These are phyloP conservation scores for Porphyrellus cyaneotinctus DNA, from an alignment of 768 basidiomycete species.

Conservation along the genomic window DNA sequence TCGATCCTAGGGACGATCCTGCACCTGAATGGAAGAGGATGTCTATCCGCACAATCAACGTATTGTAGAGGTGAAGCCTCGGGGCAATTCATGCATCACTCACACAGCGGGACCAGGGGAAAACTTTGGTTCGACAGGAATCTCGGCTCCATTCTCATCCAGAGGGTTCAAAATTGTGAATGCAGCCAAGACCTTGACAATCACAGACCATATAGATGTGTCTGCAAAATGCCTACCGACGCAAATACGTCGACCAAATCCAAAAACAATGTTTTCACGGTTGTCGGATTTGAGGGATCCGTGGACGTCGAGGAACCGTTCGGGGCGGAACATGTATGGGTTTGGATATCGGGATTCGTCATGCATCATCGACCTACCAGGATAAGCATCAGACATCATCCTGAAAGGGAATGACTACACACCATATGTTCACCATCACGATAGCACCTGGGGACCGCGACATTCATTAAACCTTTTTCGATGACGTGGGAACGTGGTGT, in stretches of 20 bases:
- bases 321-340: conserved; percentile 34
- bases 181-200: conserved; percentile 7
- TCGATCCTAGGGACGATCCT: not conserved
- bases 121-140: not conserved
- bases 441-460: not conserved
- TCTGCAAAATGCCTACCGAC: conserved; percentile 21
- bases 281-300: conserved; percentile 8
- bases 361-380: conserved; percentile 13
- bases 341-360: conserved; percentile 31
- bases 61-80: not conserved
- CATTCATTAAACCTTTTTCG: not conserved
- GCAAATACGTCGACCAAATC: conserved; percentile 25
- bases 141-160: not conserved
- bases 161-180: conserved; percentile 4
- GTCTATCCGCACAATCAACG: not conserved
- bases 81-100: not conserved
- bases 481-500: too few relatives aligned
- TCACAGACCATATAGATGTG: conserved; percentile 8
- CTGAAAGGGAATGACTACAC: not conserved
- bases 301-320: conserved; percentile 33
- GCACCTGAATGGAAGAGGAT: not conserved
- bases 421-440: conserved; percentile 8
- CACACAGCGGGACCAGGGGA: not conserved
- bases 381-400: not conserved
- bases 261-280: conserved; percentile 10